phyloP scores from a whole-genome alignment of 2,329 filamentous ascomycete genomes.

The Emmonsiellopsis sp. region DNA sequence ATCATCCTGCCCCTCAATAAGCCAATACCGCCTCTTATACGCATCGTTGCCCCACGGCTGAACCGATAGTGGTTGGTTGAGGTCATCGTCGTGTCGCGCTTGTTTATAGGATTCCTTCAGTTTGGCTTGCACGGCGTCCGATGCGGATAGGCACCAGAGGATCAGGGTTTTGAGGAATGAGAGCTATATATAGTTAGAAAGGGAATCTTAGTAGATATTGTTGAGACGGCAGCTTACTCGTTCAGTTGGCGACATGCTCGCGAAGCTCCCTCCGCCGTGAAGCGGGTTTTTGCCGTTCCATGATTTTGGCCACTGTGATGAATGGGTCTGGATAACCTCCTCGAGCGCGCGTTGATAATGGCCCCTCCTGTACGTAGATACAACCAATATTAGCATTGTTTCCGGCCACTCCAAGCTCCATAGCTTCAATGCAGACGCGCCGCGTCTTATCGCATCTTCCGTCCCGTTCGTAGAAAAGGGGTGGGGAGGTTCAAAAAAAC shows the following conservation, averaged over 20 bases:
- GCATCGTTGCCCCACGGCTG: conserved; percentile 86
- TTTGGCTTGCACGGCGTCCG: conserved; percentile 68
- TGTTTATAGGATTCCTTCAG: conserved; percentile 87
- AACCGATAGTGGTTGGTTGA: conserved; percentile 79
- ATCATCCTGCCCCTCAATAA: conserved; percentile 89
- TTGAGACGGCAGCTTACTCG: conserved; percentile 49
- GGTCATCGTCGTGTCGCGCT: conserved; percentile 64
- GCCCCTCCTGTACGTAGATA: conserved; percentile 54
- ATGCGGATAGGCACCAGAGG: conserved; percentile 82
- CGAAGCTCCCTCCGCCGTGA: conserved; percentile 69
- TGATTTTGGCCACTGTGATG: conserved; percentile 73
- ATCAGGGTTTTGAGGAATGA: conserved; percentile 72
- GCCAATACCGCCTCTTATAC: conserved; percentile 84
- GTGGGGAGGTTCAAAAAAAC: conserved; percentile 29
- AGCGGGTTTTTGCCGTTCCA: conserved; percentile 82
- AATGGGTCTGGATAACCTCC: conserved; percentile 78
- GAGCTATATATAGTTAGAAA: conserved; percentile 46
- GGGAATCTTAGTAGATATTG: background rate
- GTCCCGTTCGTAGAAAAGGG: background rate
- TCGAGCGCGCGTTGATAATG: conserved; percentile 91
- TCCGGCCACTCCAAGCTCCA: conserved; percentile 18
- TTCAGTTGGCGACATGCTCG: conserved; percentile 69
- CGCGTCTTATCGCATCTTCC: background rate
- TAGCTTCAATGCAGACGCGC: background rate
- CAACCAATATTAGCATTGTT: conserved; percentile 8